A percentile compares a stretch with the other conserved stretches of the same genome.
Conservation (phyloP, 164 flowering plant species). For the Akebia trifoliata region DNA sequence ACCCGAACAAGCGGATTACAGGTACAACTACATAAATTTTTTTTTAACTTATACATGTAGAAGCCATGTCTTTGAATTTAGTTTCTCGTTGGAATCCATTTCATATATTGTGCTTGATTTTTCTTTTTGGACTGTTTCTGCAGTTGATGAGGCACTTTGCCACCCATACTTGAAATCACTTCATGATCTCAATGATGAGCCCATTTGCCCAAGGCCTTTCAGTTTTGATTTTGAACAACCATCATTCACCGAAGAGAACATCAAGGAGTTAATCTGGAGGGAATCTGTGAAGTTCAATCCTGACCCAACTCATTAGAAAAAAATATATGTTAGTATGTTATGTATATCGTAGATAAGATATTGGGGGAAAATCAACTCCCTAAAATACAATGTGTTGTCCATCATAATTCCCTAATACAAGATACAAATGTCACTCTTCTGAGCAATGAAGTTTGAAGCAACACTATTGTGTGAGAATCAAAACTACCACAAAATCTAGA, state of each 20-base stretch:
- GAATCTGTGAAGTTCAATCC: constrained; percentile 83
- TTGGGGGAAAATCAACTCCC: no score
- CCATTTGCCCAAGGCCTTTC: constrained; percentile 72
- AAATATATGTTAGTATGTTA: background rate
- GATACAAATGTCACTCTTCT: no score
- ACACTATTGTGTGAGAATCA: no score
- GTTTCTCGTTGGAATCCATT: no score
- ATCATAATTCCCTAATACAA: no score
- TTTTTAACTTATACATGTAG: background rate
- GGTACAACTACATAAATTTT: constrained; percentile 59
- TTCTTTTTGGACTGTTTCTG: constrained; percentile 16
- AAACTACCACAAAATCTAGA: no score
- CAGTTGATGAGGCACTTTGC: constrained; percentile 82
- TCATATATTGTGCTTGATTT: background rate
- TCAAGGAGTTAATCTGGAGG: constrained; percentile 89
- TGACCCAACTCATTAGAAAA: constrained; percentile 46
- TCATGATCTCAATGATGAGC: constrained; percentile 85
- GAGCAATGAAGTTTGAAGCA: no score
- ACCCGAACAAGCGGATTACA: constrained; percentile 82
- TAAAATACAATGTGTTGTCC: no score
- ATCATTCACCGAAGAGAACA: constrained; percentile 77
- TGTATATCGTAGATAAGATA: constrained; percentile 6
- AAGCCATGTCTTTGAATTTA: background rate
- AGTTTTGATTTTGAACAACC: constrained; percentile 90
- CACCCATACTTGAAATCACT: constrained; percentile 88